These are phyloP conservation scores for Auricularia auricula-judae DNA, from an alignment of 768 basidiomycete species.

Conservation along the genomic window DNA sequence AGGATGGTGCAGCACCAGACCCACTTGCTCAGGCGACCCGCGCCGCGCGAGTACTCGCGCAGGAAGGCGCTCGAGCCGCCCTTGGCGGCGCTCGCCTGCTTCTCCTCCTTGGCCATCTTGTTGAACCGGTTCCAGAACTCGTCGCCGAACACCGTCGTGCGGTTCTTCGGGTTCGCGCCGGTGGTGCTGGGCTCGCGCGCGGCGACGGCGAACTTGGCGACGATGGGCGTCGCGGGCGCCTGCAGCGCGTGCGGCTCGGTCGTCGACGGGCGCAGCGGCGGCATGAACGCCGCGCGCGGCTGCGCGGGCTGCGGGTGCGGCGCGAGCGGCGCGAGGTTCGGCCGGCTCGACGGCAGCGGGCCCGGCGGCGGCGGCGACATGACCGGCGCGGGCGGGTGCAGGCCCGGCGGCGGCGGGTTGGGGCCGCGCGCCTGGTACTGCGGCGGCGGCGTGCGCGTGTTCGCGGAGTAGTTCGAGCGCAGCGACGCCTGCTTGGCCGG, in stretches of 20 bases:
- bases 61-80: slow-evolving; percentile 19
- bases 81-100: slow-evolving; percentile 36
- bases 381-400: not conserved
- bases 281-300: slow-evolving; percentile 1
- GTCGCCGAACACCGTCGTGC: slow-evolving; percentile 59
- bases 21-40: slow-evolving; percentile 47
- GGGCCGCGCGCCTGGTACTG: slow-evolving; percentile 10
- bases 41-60: slow-evolving; percentile 44
- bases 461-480: slow-evolving; percentile 1
- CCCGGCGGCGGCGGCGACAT: not conserved
- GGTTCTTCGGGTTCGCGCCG: slow-evolving; percentile 35
- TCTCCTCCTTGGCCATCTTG: slow-evolving; percentile 66
- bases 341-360: not conserved
- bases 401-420: slow-evolving; percentile 26
- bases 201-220: slow-evolving; percentile 49
- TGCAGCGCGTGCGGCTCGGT: slow-evolving; percentile 56
- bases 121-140: slow-evolving; percentile 84
- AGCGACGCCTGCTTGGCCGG: not conserved
- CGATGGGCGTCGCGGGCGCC: slow-evolving; percentile 69
- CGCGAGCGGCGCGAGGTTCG: not conserved
- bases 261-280: not conserved
- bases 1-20: slow-evolving; percentile 59
- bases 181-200: slow-evolving; percentile 37
- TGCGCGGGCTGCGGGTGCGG: not conserved
- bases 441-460: slow-evolving; percentile 7